phyloP scores from a whole-genome alignment of 1,284 basidiomycete genomes.

The Papiliotrema terrestris region DNA sequence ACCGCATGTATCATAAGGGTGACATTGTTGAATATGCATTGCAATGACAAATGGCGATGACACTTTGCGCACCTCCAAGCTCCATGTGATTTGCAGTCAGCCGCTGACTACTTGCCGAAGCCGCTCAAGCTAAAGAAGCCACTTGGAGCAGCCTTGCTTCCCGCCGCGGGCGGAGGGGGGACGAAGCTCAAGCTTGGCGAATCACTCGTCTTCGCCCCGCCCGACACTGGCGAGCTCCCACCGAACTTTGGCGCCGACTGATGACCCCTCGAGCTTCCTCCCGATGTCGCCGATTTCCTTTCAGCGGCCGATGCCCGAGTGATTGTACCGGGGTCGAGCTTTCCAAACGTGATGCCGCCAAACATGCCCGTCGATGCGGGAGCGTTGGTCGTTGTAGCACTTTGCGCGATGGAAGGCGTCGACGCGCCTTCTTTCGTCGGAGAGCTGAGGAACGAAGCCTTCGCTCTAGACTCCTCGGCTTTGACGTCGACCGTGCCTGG shows the following conservation, averaged over 20 bases:
- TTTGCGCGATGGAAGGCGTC: too few relatives aligned
- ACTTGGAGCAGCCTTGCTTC: conserved; percentile 7
- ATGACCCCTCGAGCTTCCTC: neutral
- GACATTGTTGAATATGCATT: too few relatives aligned
- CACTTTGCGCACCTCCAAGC: too few relatives aligned
- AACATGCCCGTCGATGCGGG: neutral
- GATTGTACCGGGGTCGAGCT: neutral
- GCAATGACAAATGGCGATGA: too few relatives aligned
- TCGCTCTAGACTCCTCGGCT: neutral
- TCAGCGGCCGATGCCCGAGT: neutral
- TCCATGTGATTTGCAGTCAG: neutral
- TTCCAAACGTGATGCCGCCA: neutral
- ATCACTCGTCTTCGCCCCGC: neutral
- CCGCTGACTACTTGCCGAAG: conserved; percentile 15
- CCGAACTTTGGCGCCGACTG: neutral
- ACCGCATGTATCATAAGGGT: too few relatives aligned
- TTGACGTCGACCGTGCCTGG: neutral
- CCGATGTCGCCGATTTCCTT: neutral
- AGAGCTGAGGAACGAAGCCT: neutral
- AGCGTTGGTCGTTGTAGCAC: neutral
- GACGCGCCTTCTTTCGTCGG: too few relatives aligned
- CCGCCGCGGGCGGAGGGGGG: neutral
- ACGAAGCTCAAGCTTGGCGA: conserved; percentile 11
- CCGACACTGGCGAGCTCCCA: neutral
- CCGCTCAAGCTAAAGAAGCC: conserved; percentile 32